phyloP scores from a whole-genome alignment of 1,284 basidiomycete species.

The Cyathus olla region DNA sequence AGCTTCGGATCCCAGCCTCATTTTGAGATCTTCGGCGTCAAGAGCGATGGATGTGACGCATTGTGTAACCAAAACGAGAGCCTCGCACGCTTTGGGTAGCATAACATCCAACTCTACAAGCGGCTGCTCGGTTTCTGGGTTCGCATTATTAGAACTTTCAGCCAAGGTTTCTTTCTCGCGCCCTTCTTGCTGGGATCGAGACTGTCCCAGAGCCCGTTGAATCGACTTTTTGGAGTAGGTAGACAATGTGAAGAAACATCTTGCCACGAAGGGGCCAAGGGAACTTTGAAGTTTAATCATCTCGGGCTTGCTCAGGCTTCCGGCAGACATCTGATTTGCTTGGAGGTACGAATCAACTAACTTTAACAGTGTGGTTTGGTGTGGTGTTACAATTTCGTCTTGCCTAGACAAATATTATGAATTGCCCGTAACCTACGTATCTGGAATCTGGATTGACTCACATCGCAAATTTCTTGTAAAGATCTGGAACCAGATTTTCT shows the following conservation, averaged over 20 bases:
- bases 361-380: slow-evolving; percentile 88
- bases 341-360: slow-evolving; percentile 86
- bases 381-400: slow-evolving; percentile 82
- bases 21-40: slow-evolving; percentile 52
- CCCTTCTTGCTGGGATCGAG: neutral
- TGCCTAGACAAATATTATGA: slow-evolving; percentile 48
- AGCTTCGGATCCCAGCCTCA: slow-evolving; percentile 11
- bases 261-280: slow-evolving; percentile 63
- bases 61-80: slow-evolving; percentile 81
- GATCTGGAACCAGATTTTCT: slow-evolving; percentile 57
- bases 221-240: slow-evolving; percentile 64
- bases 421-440: neutral
- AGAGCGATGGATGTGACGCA: slow-evolving; percentile 79
- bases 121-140: slow-evolving; percentile 21
- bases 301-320: slow-evolving; percentile 34
- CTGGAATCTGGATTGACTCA: slow-evolving; percentile 40
- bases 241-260: slow-evolving; percentile 65
- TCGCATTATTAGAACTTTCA: neutral
- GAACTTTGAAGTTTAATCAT: slow-evolving; percentile 49
- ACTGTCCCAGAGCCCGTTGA: slow-evolving; percentile 47
- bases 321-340: slow-evolving; percentile 41
- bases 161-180: neutral
- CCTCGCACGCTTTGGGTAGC: slow-evolving; percentile 83
- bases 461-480: slow-evolving; percentile 65
- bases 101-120: slow-evolving; percentile 63